phyloP scores from a whole-genome alignment of 2,329 filamentous ascomycete genomes.

The Aspergillus sp. region DNA sequence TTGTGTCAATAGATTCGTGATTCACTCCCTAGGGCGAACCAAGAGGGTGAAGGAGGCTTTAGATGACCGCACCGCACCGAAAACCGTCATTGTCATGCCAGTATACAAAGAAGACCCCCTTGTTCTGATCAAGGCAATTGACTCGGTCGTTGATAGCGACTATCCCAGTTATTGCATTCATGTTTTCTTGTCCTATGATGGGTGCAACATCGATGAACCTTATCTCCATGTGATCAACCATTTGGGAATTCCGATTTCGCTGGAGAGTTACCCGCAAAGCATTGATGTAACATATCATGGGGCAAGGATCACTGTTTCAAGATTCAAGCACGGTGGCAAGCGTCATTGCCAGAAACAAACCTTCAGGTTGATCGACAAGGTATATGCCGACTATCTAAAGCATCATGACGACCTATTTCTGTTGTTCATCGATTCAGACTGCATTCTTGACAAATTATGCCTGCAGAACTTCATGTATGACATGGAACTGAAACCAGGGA shows the following conservation, averaged over 20 bases:
- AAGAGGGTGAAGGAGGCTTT: conserved; percentile 82
- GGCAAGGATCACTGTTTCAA: conserved; percentile 83
- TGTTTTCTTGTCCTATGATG: conserved; percentile 93
- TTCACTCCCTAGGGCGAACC: conserved; percentile 77
- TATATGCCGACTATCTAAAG: conserved; percentile 84
- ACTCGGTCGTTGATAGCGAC: conserved; percentile 91
- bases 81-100: conserved; percentile 95
- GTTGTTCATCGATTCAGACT: conserved; percentile 96
- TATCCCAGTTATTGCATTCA: conserved; percentile 92
- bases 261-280: conserved; percentile 79
- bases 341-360: conserved; percentile 91
- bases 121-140: conserved; percentile 78
- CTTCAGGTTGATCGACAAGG: conserved; percentile 88
- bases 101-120: conserved; percentile 91
- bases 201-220: conserved; percentile 82
- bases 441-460: conserved; percentile 86
- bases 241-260: conserved; percentile 72
- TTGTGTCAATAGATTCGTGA: conserved; percentile 88
- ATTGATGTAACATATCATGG: conserved; percentile 85
- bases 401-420: conserved; percentile 91
- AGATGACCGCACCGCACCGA: conserved; percentile 83
- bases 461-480: conserved; percentile 98
- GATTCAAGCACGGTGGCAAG: conserved; percentile 92
- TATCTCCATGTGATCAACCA: conserved; percentile 84
- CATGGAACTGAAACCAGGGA: conserved; percentile 95